Evolutionary conservation across 2,329 filamentous ascomycete species (phyloP).

Genomic region (Keithomyces neogunnii): DNA sequence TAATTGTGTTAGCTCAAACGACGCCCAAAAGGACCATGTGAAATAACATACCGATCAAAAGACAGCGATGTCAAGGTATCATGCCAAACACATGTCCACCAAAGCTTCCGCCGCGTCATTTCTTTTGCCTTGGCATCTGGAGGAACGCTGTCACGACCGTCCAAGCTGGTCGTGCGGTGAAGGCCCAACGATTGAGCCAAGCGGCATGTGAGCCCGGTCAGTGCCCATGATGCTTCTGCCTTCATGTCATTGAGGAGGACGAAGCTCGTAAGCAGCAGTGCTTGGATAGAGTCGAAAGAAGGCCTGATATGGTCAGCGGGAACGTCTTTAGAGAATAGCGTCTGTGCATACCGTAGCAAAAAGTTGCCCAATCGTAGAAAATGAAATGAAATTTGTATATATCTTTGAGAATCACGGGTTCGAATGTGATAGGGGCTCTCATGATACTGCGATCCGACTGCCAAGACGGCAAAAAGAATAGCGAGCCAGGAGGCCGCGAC

Average conservation of each 20-base stretch:
- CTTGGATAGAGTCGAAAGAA: conserved; percentile 58
- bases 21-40: not conserved
- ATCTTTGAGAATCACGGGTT: conserved; percentile 50
- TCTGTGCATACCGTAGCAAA: conserved; percentile 38
- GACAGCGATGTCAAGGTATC: conserved; percentile 58
- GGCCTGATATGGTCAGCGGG: conserved; percentile 31
- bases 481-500: conserved; percentile 59
- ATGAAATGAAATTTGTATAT: conserved; percentile 57
- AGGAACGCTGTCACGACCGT: conserved; percentile 34
- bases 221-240: conserved; percentile 58
- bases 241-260: conserved; percentile 63
- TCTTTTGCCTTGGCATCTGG: conserved; percentile 42
- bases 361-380: conserved; percentile 57
- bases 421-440: conserved; percentile 55
- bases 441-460: conserved; percentile 58
- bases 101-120: conserved; percentile 45
- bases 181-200: conserved; percentile 58
- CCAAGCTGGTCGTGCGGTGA: conserved; percentile 39
- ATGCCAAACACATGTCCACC: conserved; percentile 62
- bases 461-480: conserved; percentile 56
- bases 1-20: not conserved
- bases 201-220: conserved; percentile 55
- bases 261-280: conserved; percentile 53
- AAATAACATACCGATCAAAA: conserved; percentile 45
- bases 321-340: not conserved